phyloP scores from a whole-genome alignment of 495 filamentous ascomycete genomes.

The Neurospora sp. region DNA sequence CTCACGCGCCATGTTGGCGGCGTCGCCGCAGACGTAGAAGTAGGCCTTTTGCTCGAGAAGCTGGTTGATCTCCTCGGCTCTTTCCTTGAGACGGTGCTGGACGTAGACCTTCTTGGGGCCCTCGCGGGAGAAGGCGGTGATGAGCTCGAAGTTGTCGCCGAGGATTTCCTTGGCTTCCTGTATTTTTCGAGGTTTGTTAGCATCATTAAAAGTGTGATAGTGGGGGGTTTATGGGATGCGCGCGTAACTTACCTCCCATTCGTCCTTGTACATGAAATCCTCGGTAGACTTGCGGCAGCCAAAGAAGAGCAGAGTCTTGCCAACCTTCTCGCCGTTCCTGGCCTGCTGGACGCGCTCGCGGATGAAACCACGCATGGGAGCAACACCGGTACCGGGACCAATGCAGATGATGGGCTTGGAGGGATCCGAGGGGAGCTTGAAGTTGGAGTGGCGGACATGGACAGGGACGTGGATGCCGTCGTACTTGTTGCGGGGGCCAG shows the following conservation, averaged over 20 bases:
- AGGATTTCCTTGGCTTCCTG: constrained; percentile 74
- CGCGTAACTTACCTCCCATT: constrained; percentile 72
- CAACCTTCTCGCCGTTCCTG: constrained; percentile 71
- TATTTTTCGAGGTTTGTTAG: constrained; percentile 1
- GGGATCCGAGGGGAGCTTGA: constrained; percentile 95
- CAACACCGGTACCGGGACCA: constrained; percentile 93
- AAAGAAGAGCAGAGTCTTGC: constrained; percentile 86
- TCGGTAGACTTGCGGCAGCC: constrained; percentile 77
- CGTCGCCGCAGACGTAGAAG: constrained; percentile 98
- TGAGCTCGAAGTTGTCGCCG: constrained; percentile 75
- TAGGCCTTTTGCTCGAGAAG: constrained; percentile 80
- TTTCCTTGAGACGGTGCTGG: constrained; percentile 81
- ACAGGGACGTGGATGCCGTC: constrained; percentile 93
- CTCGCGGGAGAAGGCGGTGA: constrained; percentile 91
- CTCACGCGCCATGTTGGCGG: constrained; percentile 95
- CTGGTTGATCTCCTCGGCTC: constrained; percentile 74
- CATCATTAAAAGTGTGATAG: background rate
- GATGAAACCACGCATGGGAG: constrained; percentile 90
- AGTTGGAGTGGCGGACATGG: constrained; percentile 96
- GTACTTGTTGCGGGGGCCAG: constrained; percentile 90
- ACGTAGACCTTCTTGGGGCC: constrained; percentile 85
- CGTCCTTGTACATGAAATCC: constrained; percentile 85
- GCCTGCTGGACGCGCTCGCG: constrained; percentile 83
- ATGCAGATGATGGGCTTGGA: constrained; percentile 91
- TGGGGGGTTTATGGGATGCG: background rate